These are phyloP conservation scores for Pichia sp. DNA, from an alignment of 1,139 yeast genomes.

Conservation along the genomic window DNA sequence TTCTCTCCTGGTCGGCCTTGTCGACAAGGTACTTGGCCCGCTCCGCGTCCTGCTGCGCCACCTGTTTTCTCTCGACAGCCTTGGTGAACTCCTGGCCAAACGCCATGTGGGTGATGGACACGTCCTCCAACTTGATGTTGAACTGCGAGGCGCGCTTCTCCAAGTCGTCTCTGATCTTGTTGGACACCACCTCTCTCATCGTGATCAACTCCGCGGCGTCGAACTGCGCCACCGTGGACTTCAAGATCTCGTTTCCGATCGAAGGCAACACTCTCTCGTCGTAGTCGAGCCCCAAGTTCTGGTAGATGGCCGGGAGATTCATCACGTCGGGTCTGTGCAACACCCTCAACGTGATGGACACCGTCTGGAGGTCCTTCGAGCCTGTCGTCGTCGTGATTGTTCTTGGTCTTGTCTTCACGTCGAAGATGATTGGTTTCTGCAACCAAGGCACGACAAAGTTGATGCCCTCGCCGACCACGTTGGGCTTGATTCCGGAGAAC, in stretches of 20 bases:
- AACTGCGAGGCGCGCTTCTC: conserved; percentile 83
- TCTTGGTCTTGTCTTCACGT: conserved; percentile 90
- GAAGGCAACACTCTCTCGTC: conserved; percentile 97
- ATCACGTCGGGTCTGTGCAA: conserved; percentile 90
- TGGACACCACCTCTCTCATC: conserved; percentile 92
- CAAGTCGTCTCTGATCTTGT: conserved; percentile 83
- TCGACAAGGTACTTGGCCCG: conserved; percentile 92
- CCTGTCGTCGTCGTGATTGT: conserved; percentile 95
- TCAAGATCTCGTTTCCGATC: conserved; percentile 92
- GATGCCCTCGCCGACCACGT: conserved; percentile 93
- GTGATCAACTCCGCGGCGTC: conserved; percentile 98
- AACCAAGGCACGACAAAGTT: conserved; percentile 96
- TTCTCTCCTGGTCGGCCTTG: conserved; percentile 96
- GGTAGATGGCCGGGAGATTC: conserved; percentile 81
- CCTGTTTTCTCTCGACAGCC: conserved; percentile 98
- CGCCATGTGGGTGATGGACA: conserved; percentile 96
- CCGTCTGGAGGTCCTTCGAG: conserved; percentile 95
- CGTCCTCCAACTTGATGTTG: conserved; percentile 90
- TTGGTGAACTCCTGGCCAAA: conserved; percentile 96
- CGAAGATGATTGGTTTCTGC: conserved; percentile 84
- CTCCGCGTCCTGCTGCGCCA: conserved; percentile 99
- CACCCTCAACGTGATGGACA: conserved; percentile 86
- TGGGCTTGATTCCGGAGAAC: conserved; percentile 78
- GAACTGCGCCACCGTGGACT: conserved; percentile 94
- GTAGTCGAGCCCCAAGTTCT: conserved; percentile 86